A percentile compares a stretch with the other conserved stretches of the same genome.
These are phyloP conservation scores for Otatea glauca DNA, from an alignment of 176 grass and related monocot species.

Conservation along the genomic window DNA sequence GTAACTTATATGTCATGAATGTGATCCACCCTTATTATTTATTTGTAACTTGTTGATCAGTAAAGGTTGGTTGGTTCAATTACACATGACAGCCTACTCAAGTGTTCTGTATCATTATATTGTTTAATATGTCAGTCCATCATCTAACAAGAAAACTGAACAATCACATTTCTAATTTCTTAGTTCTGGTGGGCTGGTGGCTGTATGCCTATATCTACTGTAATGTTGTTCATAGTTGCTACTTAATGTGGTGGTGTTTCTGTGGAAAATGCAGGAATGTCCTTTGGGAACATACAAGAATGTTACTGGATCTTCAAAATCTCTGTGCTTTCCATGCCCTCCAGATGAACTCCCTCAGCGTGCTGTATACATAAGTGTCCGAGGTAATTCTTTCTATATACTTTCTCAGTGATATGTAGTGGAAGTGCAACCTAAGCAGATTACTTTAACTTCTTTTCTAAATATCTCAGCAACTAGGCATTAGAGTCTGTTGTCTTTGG, in stretches of 20 bases:
- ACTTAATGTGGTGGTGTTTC: conserved; percentile 31
- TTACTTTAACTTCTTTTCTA: conserved; percentile 17
- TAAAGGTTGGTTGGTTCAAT: conserved; percentile 28
- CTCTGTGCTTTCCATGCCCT: conserved; percentile 81
- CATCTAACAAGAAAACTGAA: conserved; percentile 27
- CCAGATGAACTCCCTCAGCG: conserved; percentile 76
- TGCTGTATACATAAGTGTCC: conserved; percentile 67
- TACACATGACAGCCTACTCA: background rate
- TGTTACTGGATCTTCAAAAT: conserved; percentile 86
- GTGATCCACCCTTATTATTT: conserved; percentile 3
- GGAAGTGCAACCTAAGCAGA: background rate
- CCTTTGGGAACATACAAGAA: conserved; percentile 98
- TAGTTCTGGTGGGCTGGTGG: conserved; percentile 11
- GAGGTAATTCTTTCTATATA: conserved; percentile 61
- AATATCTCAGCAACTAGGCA: conserved; percentile 4
- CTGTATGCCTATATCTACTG: background rate
- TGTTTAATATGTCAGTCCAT: background rate
- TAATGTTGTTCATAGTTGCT: conserved; percentile 3
- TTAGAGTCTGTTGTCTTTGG: background rate
- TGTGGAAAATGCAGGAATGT: conserved; percentile 79
- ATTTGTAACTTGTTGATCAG: background rate
- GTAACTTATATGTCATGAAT: conserved; percentile 48
- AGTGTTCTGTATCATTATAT: conserved; percentile 20
- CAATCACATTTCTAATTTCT: conserved; percentile 4
- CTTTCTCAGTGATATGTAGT: background rate